Evolutionary conservation across 352 stramenopile genomes (phyloP).

Genomic region (Peronospora belbahrii): DNA sequence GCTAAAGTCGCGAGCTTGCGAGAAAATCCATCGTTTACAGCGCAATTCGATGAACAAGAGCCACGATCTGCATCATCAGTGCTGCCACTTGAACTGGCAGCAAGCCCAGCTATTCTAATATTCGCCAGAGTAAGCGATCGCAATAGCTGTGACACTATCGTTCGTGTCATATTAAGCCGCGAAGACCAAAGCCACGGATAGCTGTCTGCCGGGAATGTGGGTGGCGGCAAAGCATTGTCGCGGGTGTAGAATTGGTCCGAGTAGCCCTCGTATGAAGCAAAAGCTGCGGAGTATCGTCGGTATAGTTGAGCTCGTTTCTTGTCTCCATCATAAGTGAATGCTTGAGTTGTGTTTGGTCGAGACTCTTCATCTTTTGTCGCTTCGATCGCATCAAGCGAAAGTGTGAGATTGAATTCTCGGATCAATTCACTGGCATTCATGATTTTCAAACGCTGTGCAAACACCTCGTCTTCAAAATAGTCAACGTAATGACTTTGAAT

Average conservation of each 20-base stretch:
- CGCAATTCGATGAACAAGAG: constrained; percentile 3
- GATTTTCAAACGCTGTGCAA: constrained; percentile 17
- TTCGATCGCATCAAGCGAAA: constrained; percentile 15
- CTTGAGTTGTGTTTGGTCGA: constrained; percentile 25
- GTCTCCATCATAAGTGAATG: constrained; percentile 22
- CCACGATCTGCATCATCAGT: background rate
- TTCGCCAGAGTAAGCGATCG: constrained; percentile 5
- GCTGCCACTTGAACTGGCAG: background rate
- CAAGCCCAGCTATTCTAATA: background rate
- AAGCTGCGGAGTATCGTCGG: constrained; percentile 19
- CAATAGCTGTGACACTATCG: constrained; percentile 23
- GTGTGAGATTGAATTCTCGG: constrained; percentile 27
- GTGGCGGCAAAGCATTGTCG: constrained; percentile 24
- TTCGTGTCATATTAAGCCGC: constrained; percentile 20
- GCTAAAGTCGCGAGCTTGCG: background rate
- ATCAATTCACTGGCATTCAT: constrained; percentile 40
- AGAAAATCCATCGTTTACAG: background rate
- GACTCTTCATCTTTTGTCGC: constrained; percentile 4
- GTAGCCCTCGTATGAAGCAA: constrained; percentile 44
- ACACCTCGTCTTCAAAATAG: constrained; percentile 32
- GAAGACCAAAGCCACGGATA: constrained; percentile 45
- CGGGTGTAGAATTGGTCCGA: constrained; percentile 35
- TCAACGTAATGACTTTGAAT: constrained; percentile 33
- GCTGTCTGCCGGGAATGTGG: constrained; percentile 31
- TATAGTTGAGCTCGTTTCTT: constrained; percentile 16